Conservation (phyloP, 2,329 filamentous ascomycete species). For the Helminthosporium solani region DNA sequence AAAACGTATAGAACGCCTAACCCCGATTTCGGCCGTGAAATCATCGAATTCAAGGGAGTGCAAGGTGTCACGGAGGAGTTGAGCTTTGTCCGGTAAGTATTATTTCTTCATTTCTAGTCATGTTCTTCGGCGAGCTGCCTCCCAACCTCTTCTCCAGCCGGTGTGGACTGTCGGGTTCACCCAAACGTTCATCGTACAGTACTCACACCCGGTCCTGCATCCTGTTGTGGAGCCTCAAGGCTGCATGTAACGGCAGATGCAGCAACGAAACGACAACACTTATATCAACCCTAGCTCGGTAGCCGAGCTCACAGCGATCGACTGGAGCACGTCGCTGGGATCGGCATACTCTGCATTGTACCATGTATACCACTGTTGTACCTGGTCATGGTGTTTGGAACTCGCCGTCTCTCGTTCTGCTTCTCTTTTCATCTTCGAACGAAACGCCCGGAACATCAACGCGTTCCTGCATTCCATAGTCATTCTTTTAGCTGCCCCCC, state of each 20-base stretch:
- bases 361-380: slow-evolving; percentile 18
- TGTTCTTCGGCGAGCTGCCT: background rate
- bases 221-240: slow-evolving; percentile 3
- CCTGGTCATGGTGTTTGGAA: slow-evolving; percentile 5
- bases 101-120: slow-evolving; percentile 4
- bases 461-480: background rate
- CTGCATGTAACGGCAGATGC: slow-evolving; percentile 2
- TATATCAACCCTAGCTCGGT: background rate
- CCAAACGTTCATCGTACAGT: background rate
- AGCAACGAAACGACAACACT: slow-evolving; percentile 1
- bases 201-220: background rate
- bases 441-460: no score
- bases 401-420: slow-evolving; percentile 12
- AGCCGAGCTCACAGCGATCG: slow-evolving; percentile 7
- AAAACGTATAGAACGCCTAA: slow-evolving; percentile 46
- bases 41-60: slow-evolving; percentile 48
- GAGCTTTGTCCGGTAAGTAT: slow-evolving; percentile 51
- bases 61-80: slow-evolving; percentile 48
- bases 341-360: slow-evolving; percentile 7
- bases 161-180: background rate
- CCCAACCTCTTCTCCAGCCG: slow-evolving; percentile 3
- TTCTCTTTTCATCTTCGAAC: background rate
- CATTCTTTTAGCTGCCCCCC: background rate
- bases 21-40: slow-evolving; percentile 49
- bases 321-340: slow-evolving; percentile 12